Conservation (phyloP, 305 asterid species). For the Ilex paraguariensis region DNA sequence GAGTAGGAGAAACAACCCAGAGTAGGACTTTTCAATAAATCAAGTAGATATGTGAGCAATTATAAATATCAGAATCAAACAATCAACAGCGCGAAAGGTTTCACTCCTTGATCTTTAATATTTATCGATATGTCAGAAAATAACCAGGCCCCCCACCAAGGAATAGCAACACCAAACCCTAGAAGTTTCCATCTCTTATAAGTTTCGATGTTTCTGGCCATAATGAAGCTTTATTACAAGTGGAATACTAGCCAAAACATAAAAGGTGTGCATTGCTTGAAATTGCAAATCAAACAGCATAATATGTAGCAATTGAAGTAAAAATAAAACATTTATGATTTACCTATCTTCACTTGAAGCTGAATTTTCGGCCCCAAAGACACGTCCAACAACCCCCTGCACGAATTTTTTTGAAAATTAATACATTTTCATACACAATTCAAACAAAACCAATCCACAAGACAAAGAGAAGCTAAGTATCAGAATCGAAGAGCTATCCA, state of each 20-base stretch:
- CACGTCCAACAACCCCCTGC: slow-evolving; percentile 91
- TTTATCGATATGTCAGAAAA: too few species aligned
- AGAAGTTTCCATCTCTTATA: too few species aligned
- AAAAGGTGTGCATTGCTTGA: not conserved
- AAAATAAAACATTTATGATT: slow-evolving; percentile 4
- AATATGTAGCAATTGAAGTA: slow-evolving; percentile 2
- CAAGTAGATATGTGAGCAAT: too few species aligned
- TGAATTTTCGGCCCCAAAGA: slow-evolving; percentile 70
- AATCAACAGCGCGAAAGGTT: too few species aligned
- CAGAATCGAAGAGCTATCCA: not conserved
- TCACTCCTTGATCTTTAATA: too few species aligned
- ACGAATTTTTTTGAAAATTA: not conserved
- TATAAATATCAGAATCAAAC: too few species aligned
- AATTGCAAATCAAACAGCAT: not conserved
- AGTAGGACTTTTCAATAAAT: too few species aligned
- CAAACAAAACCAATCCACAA: not conserved
- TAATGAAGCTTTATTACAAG: too few species aligned
- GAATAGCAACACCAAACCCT: too few species aligned
- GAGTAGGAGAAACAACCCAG: too few species aligned
- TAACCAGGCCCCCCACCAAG: too few species aligned
- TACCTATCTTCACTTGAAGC: slow-evolving; percentile 82
- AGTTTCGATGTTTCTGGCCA: too few species aligned
- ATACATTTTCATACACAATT: slow-evolving; percentile 6
- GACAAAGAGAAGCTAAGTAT: not conserved
- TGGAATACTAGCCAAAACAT: not conserved